Evolutionary conservation across 495 filamentous ascomycete genomes (phyloP).

Genomic region (Xylaria intraflava): DNA sequence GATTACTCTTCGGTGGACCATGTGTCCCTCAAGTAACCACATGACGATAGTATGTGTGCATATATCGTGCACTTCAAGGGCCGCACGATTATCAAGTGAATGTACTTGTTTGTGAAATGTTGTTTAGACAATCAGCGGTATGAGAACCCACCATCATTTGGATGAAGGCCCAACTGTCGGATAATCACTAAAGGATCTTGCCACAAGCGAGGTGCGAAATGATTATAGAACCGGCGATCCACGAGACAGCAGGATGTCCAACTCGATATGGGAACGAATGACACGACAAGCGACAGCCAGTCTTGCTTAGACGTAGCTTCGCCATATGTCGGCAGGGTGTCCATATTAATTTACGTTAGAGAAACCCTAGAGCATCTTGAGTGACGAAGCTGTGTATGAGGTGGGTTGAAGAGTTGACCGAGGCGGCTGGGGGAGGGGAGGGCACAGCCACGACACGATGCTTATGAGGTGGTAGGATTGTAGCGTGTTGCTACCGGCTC

Average conservation of each 20-base stretch:
- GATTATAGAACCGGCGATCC: conserved; percentile 32
- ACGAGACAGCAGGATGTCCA: conserved; percentile 39
- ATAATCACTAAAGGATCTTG: conserved; percentile 34
- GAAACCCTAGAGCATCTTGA: neutral
- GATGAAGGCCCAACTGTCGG: conserved; percentile 24
- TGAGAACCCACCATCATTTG: conserved; percentile 29
- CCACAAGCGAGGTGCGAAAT: conserved; percentile 43
- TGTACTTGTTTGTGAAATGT: neutral
- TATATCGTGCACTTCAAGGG: neutral
- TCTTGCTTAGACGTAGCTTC: conserved; percentile 33
- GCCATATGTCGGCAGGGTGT: conserved; percentile 37
- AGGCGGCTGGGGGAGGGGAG: neutral
- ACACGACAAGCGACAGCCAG: conserved; percentile 40
- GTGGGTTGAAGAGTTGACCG: neutral
- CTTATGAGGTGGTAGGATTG: too few relatives aligned
- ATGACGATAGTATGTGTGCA: neutral
- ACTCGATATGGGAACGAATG: conserved; percentile 25
- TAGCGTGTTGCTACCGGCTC: too few relatives aligned
- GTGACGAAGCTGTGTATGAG: neutral
- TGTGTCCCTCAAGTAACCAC: neutral
- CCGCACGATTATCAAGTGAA: neutral
- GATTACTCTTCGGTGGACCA: neutral
- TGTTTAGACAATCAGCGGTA: neutral
- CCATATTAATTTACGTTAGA: conserved; percentile 12
- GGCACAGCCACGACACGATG: too few relatives aligned